These are phyloP conservation scores for Suzukiozyma palmioleophila DNA, from an alignment of 1,139 yeast species.

Conservation along the genomic window DNA sequence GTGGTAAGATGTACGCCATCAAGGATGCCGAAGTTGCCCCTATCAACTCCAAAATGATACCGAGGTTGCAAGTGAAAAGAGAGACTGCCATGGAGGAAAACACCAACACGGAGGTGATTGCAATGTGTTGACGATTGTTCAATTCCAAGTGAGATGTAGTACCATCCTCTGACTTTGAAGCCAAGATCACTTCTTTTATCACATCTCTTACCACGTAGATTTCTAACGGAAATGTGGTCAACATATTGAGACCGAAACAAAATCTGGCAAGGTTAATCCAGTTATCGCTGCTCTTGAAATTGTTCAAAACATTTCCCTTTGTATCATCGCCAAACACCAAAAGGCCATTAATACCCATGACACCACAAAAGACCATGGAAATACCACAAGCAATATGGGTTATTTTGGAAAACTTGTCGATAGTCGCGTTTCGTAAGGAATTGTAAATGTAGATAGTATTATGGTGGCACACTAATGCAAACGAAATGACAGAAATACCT, in stretches of 20 bases:
- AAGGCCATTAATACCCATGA: slow-evolving; percentile 80
- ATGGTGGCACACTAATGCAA: slow-evolving; percentile 93
- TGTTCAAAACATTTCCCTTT: slow-evolving; percentile 82
- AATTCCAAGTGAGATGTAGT: slow-evolving; percentile 40
- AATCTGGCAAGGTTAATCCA: slow-evolving; percentile 81
- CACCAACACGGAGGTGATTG: slow-evolving; percentile 66
- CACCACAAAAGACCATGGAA: slow-evolving; percentile 73
- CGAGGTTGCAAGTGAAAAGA: slow-evolving; percentile 79
- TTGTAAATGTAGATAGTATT: slow-evolving; percentile 87
- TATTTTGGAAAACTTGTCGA: slow-evolving; percentile 66
- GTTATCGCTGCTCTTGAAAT: slow-evolving; percentile 71
- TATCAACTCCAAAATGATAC: slow-evolving; percentile 81
- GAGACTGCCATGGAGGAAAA: slow-evolving; percentile 72
- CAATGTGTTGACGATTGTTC: slow-evolving; percentile 48
- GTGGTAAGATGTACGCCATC: slow-evolving; percentile 91
- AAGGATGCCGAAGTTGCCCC: slow-evolving; percentile 93
- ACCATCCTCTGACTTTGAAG: slow-evolving; percentile 18
- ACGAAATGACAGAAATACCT: slow-evolving; percentile 87
- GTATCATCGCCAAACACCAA: slow-evolving; percentile 72
- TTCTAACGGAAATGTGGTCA: slow-evolving; percentile 89
- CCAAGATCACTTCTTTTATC: slow-evolving; percentile 54
- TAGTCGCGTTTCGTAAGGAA: slow-evolving; percentile 71
- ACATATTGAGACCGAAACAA: slow-evolving; percentile 91
- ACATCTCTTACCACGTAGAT: slow-evolving; percentile 89
- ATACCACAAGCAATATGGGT: slow-evolving; percentile 83